phyloP scores from a whole-genome alignment of 73 alveolate genomes.

The Stentor roeselii region DNA sequence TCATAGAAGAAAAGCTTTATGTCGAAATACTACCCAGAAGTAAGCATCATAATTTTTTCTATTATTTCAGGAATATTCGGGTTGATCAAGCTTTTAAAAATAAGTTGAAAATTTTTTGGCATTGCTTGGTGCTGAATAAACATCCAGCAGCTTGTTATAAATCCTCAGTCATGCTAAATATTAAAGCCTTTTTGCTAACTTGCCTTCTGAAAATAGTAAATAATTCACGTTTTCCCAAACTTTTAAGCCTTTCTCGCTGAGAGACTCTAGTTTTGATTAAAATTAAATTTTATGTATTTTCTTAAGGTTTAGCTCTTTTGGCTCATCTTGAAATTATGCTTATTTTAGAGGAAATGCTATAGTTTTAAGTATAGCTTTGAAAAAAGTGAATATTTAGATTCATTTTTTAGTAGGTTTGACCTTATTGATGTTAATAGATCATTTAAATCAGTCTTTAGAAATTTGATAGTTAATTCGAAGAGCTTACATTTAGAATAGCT shows the following conservation, averaged over 20 bases:
- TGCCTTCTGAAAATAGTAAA: not conserved
- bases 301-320: not conserved
- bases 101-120: not conserved
- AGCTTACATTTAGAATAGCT: not conserved
- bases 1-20: not conserved
- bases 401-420: not conserved
- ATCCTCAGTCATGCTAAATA: not conserved
- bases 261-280: not conserved
- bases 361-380: not conserved
- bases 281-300: not conserved
- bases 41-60: not conserved
- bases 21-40: not conserved
- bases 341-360: not conserved
- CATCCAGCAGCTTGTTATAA: constrained; percentile 19
- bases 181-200: not conserved
- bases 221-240: not conserved
- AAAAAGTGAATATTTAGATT: not conserved
- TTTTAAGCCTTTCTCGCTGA: not conserved
- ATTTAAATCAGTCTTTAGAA: not conserved
- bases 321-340: not conserved
- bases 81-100: not conserved
- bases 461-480: not conserved
- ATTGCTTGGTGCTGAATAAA: not conserved
- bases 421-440: not conserved
- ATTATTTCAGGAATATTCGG: not conserved